These are phyloP conservation scores for Auricularia cornea DNA, from an alignment of 768 basidiomycete species.

Conservation along the genomic window DNA sequence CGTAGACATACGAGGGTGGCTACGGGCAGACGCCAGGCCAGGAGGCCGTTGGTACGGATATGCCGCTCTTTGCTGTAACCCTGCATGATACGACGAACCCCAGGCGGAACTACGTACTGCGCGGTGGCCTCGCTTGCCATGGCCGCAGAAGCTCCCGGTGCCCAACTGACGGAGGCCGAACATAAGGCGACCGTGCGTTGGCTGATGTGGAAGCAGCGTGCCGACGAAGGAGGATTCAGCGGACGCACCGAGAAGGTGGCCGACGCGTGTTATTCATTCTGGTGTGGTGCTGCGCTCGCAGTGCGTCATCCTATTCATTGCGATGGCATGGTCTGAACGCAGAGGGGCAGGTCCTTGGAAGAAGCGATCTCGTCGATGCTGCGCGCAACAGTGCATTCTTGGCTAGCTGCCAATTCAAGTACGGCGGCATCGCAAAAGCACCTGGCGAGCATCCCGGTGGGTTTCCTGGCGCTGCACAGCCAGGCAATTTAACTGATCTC, in stretches of 20 bases:
- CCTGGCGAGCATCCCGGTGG: constrained; percentile 74
- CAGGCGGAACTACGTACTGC: constrained; percentile 93
- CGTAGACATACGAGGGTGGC: constrained; percentile 85
- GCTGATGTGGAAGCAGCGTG: constrained; percentile 67
- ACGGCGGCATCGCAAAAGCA: constrained; percentile 82
- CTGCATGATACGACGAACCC: neutral
- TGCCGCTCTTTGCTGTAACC: neutral
- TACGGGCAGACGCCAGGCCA: constrained; percentile 75
- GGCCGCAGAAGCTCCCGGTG: constrained; percentile 24
- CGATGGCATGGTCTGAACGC: constrained; percentile 1
- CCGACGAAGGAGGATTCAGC: constrained; percentile 63
- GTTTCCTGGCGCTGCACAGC: constrained; percentile 10
- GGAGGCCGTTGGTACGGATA: constrained; percentile 70
- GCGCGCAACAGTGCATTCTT: constrained; percentile 55
- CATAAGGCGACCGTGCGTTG: constrained; percentile 57
- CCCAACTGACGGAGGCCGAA: constrained; percentile 29
- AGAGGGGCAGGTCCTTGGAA: constrained; percentile 56
- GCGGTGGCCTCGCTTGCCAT: constrained; percentile 69
- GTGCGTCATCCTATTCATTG: constrained; percentile 31
- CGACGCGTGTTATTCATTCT: constrained; percentile 96
- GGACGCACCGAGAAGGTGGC: constrained; percentile 82
- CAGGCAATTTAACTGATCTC: constrained; percentile 3
- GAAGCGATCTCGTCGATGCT: constrained; percentile 46
- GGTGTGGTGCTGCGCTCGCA: constrained; percentile 76
- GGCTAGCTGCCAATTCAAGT: constrained; percentile 71